Base-by-base conservation (phyloP, 1,284 basidiomycete species). In the Cutaneotrichosporon sp. region DNA sequence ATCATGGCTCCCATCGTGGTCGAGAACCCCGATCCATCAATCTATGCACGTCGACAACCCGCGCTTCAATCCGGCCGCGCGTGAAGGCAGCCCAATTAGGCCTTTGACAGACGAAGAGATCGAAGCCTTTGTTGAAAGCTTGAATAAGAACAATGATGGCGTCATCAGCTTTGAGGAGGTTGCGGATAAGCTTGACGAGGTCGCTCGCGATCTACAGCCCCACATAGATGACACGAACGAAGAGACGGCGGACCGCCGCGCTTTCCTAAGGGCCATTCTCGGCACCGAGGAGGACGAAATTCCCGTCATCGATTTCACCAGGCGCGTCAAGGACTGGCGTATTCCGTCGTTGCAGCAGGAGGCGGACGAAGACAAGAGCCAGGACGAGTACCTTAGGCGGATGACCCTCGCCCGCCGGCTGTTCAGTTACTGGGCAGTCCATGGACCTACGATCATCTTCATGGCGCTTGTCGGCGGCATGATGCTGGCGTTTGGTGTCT, bases 341-440 rank as follows among this genome's bases (percentile, higher is more conserved):
- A 60, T 66, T 30, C 65, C 65, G 1, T 56, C 52, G 15, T 60
- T 63, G 51, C 59, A 62, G 51, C 61, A 63, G 35, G 61, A 61
- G 15, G 21, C 54, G 39, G 57, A 54, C 18, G 57, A 61, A 12
- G 58, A 67, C 38, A 54, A 59, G n/a, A 40, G 35, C n/a, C 54
- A 63, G 42, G 49, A 56, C 39, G 59, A 51, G 38, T 66, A 66
- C 51, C 51, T 66, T 47, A 17, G 45, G 13, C 33, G 22, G 5
- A 38, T 64, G 22, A 36, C 42, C 2, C 23, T 51, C 23, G 43
- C 33, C 18, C 49, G 63, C 14, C 50, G 63, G 17, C 44, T 59
- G 26, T 49, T 53, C 33, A 56, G 54, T 34, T 66, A 56, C 52
- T 64, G 63, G 61, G 45, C 59, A 4, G 63, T 66, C 3, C 56